Base-by-base conservation (phyloP, 2,329 filamentous ascomycete genomes). In the Penicillium sp. region DNA sequence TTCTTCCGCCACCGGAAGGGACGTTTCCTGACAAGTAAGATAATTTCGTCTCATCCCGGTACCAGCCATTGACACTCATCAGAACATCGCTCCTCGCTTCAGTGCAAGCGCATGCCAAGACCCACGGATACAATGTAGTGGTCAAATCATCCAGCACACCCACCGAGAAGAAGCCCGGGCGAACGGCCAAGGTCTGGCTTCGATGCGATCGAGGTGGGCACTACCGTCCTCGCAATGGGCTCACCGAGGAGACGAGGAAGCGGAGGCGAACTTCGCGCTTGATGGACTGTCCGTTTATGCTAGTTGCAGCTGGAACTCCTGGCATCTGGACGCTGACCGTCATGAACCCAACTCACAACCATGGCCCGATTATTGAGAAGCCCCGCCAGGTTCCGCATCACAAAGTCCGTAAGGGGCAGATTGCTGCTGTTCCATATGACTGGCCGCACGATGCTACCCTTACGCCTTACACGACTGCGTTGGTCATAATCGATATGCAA, bases 401-500 rank as follows among this genome's bases (percentile, higher is more conserved):
- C 51, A 79, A 78, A 60, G 76, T 77, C 49, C 78, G 78, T 41
- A 79, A 79, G 54, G 85, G 77, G 29, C 78, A 79, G 64, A 67
- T 80, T 41, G 68, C 73, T 5, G 77, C 78, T 1, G 63, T 71
- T 15, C 79, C 79, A 5, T 81, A 81, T 68, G 77, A 80, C 63
- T 81, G 80, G 79, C 80, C 80, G 8, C 79, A 82, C 64, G 78
- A 81, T 69, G 75, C 76, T 1, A 76, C 76, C 7, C 74, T 82
- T 47, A 77, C 76, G 5, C 77, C 79, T 26, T 79, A 77, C 62
- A 82, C 78, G 5, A 82, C 80, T 29, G 80, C 79, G 0, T 69
- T 82, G 47, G 77, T 82, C 26, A 72, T 82, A 11, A 79, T 82
- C 61, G 80, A 82, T 65, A 82, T 82, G 80, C 80, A 82, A 64